A percentile compares a stretch with the other conserved stretches of the same genome.
Evolutionary conservation across 345 rosid genomes (phyloP).

Genomic region (Corchorus capsularis): DNA sequence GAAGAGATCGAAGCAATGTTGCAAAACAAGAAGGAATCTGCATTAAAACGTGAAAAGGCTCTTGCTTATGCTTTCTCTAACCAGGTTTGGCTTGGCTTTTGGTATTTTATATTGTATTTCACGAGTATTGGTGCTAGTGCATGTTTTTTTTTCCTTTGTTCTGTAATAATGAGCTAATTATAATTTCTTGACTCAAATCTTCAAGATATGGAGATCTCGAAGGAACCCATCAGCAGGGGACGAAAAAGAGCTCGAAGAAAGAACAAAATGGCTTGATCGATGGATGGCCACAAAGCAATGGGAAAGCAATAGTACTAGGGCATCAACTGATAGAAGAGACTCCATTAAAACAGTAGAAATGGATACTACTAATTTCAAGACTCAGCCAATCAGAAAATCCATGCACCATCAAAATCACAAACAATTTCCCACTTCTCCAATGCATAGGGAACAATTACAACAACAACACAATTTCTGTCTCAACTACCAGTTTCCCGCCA

Average conservation of each 20-base stretch:
- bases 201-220: slow-evolving; percentile 61
- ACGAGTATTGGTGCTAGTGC: not conserved
- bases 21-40: slow-evolving; percentile 53
- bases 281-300: slow-evolving; percentile 85
- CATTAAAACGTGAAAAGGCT: slow-evolving; percentile 59
- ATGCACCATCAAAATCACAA: slow-evolving; percentile 21
- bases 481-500: slow-evolving; percentile 45
- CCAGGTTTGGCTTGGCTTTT: slow-evolving; percentile 48
- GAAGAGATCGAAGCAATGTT: slow-evolving; percentile 51
- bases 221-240: slow-evolving; percentile 64
- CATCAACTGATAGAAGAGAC: slow-evolving; percentile 49
- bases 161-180: not conserved
- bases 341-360: slow-evolving; percentile 56
- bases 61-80: slow-evolving; percentile 68
- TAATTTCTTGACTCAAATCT: not conserved
- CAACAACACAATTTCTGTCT: slow-evolving; percentile 19
- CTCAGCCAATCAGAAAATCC: slow-evolving; percentile 21
- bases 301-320: slow-evolving; percentile 45
- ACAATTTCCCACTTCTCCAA: slow-evolving; percentile 29
- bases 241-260: slow-evolving; percentile 51
- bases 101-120: not conserved
- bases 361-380: slow-evolving; percentile 38
- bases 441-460: too few species aligned
- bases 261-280: slow-evolving; percentile 74
- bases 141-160: not conserved